Conservation (phyloP, 768 basidiomycete genomes). For the Amanita muscaria region DNA sequence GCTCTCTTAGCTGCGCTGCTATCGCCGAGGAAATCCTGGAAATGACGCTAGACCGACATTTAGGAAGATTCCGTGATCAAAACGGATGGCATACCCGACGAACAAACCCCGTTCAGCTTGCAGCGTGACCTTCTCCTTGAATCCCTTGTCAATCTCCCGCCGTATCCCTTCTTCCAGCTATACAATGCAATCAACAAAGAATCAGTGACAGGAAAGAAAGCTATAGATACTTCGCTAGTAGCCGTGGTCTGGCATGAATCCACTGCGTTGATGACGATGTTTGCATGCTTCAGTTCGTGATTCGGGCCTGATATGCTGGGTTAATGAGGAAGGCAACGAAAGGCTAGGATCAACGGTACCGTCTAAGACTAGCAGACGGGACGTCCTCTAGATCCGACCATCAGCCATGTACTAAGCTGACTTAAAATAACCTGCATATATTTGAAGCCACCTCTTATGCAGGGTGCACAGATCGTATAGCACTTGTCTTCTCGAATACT, state of each 20-base stretch:
- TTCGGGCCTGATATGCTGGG: too few species aligned
- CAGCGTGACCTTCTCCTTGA: too few species aligned
- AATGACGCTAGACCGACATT: conserved; percentile 51
- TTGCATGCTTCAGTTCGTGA: conserved; percentile 70
- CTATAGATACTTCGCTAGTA: conserved; percentile 55
- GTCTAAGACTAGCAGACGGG: conserved; percentile 62
- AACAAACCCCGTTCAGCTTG: conserved; percentile 90
- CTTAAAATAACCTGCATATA: conserved; percentile 70
- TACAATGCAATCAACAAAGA: too few species aligned
- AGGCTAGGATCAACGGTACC: too few species aligned
- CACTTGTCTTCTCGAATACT: conserved; percentile 79
- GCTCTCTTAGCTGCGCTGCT: conserved; percentile 67
- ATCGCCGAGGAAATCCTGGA: conserved; percentile 87
- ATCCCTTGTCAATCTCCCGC: too few species aligned
- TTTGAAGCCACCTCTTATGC: conserved; percentile 89
- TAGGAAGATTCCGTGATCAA: not conserved
- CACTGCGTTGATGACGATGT: conserved; percentile 88
- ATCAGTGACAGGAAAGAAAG: not conserved
- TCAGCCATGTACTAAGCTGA: conserved; percentile 5
- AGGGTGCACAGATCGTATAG: too few species aligned
- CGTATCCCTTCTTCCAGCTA: too few species aligned
- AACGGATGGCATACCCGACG: conserved; percentile 49
- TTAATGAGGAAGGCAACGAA: too few species aligned
- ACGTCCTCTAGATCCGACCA: conserved; percentile 78
- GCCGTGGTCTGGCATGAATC: conserved; percentile 96